Evolutionary conservation across 306 rosid genomes (phyloP).

Genomic region (Begonia peltatifolia): DNA sequence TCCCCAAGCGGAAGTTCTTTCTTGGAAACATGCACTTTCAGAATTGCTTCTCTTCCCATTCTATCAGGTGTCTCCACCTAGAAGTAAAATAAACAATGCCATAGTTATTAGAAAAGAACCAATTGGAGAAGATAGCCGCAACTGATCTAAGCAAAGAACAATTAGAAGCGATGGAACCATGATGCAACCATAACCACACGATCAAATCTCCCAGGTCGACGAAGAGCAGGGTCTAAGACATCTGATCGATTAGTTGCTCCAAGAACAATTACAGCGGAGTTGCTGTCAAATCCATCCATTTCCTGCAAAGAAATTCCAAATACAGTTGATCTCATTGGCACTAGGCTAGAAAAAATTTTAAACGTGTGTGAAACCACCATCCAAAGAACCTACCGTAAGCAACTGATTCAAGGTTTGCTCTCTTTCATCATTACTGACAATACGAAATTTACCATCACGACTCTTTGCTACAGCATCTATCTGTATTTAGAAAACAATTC

Average conservation of each 20-base stretch:
- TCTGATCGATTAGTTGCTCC: slow-evolving; percentile 95
- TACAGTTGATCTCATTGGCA: neutral
- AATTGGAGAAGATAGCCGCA: neutral
- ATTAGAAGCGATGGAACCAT: slow-evolving; percentile 7
- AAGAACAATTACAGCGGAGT: slow-evolving; percentile 85
- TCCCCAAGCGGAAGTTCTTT: slow-evolving; percentile 87
- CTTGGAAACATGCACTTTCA: slow-evolving; percentile 71
- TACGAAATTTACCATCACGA: slow-evolving; percentile 93
- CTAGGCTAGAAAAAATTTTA: slow-evolving; percentile 2
- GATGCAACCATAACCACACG: slow-evolving; percentile 82
- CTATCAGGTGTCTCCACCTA: slow-evolving; percentile 95
- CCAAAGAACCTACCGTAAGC: slow-evolving; percentile 65
- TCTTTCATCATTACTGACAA: slow-evolving; percentile 92
- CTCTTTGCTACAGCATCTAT: slow-evolving; percentile 99
- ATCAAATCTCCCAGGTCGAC: slow-evolving; percentile 98
- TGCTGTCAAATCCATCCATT: slow-evolving; percentile 99
- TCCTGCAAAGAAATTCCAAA: slow-evolving; percentile 43
- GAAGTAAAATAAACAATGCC: neutral
- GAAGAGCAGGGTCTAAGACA: slow-evolving; percentile 92
- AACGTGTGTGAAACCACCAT: slow-evolving; percentile 8
- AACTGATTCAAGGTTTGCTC: slow-evolving; percentile 97
- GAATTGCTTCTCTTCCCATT: slow-evolving; percentile 76
- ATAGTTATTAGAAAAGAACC: slow-evolving; percentile 5
- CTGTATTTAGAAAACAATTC: slow-evolving; percentile 24
- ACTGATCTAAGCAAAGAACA: slow-evolving; percentile 10